These are phyloP conservation scores for Thalassiosira exigua DNA, from an alignment of 352 stramenopile genomes.

Conservation along the genomic window DNA sequence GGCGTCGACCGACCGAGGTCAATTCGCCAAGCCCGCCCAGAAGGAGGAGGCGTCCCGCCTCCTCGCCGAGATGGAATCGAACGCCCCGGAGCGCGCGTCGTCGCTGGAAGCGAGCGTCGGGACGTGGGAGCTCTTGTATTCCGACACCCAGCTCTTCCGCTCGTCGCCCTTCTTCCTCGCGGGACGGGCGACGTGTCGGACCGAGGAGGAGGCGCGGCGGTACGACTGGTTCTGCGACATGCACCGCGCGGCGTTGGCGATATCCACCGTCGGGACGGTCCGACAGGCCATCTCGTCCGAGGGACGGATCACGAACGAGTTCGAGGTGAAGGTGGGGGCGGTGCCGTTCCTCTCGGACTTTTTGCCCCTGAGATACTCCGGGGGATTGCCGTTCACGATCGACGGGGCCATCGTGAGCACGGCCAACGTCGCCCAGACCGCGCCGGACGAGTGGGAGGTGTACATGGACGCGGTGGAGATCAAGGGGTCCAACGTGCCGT, in stretches of 20 bases:
- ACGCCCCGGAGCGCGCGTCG: slow-evolving; percentile 19
- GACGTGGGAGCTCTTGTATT: slow-evolving; percentile 80
- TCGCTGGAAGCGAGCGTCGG: slow-evolving; percentile 31
- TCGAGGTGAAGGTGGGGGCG: slow-evolving; percentile 78
- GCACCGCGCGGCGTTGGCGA: slow-evolving; percentile 78
- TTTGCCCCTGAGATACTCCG: slow-evolving; percentile 64
- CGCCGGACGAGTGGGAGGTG: slow-evolving; percentile 65
- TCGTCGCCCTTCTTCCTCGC: slow-evolving; percentile 85
- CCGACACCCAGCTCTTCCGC: slow-evolving; percentile 78
- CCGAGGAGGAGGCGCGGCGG: slow-evolving; percentile 60
- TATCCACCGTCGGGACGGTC: slow-evolving; percentile 77
- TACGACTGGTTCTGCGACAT: slow-evolving; percentile 87
- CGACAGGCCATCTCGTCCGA: slow-evolving; percentile 72
- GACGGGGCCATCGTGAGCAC: slow-evolving; percentile 81
- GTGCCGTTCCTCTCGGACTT: slow-evolving; percentile 78
- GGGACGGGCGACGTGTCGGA: slow-evolving; percentile 74
- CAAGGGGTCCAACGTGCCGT: slow-evolving; percentile 80
- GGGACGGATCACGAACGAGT: slow-evolving; percentile 74
- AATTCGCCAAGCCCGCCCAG: slow-evolving; percentile 61
- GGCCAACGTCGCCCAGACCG: slow-evolving; percentile 62
- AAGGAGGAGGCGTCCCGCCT: slow-evolving; percentile 52
- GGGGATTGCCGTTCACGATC: slow-evolving; percentile 75
- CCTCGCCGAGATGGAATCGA: slow-evolving; percentile 57
- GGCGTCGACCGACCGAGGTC: slow-evolving; percentile 68
- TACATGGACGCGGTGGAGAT: slow-evolving; percentile 85